Base-by-base conservation (phyloP, 306 rosid species). In the Nissolia schottii region DNA sequence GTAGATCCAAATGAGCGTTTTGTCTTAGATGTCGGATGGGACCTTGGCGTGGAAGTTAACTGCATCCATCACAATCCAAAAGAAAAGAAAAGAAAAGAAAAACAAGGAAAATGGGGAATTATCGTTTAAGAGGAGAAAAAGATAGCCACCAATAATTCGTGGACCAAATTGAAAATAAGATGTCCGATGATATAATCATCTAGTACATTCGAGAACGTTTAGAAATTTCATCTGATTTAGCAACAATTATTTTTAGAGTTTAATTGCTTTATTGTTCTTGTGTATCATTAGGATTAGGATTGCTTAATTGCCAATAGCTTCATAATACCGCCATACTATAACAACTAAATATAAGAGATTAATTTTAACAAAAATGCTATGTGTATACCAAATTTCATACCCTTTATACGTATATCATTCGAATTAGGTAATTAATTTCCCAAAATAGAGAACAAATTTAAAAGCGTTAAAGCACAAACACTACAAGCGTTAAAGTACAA, bases 131-230 rank as follows among this genome's bases (percentile, higher is more conserved):
- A 1, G 0, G 13, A 38, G 16, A 40, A 13, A 38, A 28, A 34
- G 37, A 65, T 16, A 55, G 22, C 40, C 79, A 43, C 56, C 22
- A 66, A 75, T 54, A 41, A 75, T 75, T 31, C 7, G 58, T 10
- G 74, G 1, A 4, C 76, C 56, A 18, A 28, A 40, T 48, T 38
- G 3, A 19, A 65, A 5, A 35, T 15, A 53, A 19, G 25, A 41
- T 29, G 8, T 34, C n/a, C 3, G 0, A 9, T 41, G 18, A 64
- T 53, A 29, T 38, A 56, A 56, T 29, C n/a, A 14, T 67, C 80
- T 57, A 23, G 69, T 76, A 67, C 16, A 60, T 57, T 76, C 75
- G 5, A 56, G 80, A 66, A 76, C 0, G 41, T 76, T 66, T 22
- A 56, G 74, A 76, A 76, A 3, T 18, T 76, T 12, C 34, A 32